Conservation (phyloP, 768 basidiomycete species). For the Lactifluus piperatus region DNA sequence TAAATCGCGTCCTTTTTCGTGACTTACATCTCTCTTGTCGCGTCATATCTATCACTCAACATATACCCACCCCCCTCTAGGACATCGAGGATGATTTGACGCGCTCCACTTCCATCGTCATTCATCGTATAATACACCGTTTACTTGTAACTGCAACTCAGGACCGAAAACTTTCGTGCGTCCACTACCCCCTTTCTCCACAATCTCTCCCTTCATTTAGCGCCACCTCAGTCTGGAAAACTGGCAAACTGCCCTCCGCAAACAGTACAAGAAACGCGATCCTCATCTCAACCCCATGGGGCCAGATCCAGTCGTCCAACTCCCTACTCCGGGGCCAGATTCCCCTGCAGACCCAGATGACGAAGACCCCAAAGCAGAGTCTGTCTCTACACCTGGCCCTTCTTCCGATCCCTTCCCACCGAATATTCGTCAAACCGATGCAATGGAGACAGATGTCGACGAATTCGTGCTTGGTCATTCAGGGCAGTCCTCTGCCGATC, state of each 20-base stretch:
- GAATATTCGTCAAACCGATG: background rate
- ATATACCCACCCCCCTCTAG: constrained; percentile 31
- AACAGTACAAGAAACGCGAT: constrained; percentile 67
- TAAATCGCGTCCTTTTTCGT: constrained; percentile 5
- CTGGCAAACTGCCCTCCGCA: constrained; percentile 72
- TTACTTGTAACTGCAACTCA: constrained; percentile 67
- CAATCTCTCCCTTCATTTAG: constrained; percentile 6
- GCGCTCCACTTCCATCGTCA: constrained; percentile 45
- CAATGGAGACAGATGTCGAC: background rate
- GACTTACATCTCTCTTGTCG: background rate
- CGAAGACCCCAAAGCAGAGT: constrained; percentile 19
- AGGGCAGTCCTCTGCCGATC: background rate
- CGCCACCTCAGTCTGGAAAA: constrained; percentile 46
- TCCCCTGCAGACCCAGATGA: constrained; percentile 17
- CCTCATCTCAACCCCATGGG: constrained; percentile 68
- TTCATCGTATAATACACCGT: constrained; percentile 68
- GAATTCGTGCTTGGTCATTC: background rate
- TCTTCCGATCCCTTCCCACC: background rate
- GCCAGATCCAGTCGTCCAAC: constrained; percentile 36
- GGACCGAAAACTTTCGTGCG: constrained; percentile 74
- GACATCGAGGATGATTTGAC: constrained; percentile 74
- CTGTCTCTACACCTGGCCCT: constrained; percentile 2
- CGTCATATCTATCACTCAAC: constrained; percentile 5
- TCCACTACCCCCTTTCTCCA: constrained; percentile 11
- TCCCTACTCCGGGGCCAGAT: constrained; percentile 20